Base-by-base conservation (phyloP, 257 asterid species). In the Linderniella brevidens region DNA sequence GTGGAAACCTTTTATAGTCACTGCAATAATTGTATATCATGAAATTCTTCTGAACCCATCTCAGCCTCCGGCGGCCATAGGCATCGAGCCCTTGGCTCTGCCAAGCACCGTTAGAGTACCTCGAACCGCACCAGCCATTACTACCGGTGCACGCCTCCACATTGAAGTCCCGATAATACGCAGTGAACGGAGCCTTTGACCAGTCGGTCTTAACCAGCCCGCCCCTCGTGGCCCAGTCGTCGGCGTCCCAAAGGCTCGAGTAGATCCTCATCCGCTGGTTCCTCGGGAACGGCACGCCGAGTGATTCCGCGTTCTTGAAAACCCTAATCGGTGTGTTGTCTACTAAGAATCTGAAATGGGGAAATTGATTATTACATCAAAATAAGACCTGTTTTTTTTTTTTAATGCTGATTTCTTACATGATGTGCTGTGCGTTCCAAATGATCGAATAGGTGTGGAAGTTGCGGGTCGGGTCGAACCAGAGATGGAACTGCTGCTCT, bases 401-500 rank as follows among this genome's bases (percentile, higher is more conserved):
- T n/a, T n/a, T n/a, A n/a, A n/a, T n/a, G 19, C 36, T 25, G 8
- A 13, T 8, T 44, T 40, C 83, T 66, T 74, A 77, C 93, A 75
- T 82, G 12, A 72, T 57, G 2, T 70, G 87, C 63, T 71, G 32
- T 1, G 50, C 61, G 61, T 85, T 85, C 95, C 93, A 78, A 1
- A 76, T 53, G 55, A 85, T 56, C 35, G 54, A 56, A 64, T 85
- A 85, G 13, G 61, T 53, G 54, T 85, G 95, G 48, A 73, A 80
- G 54, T 85, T 82, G 42, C 70, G 71, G 0, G 80, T 13, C 0
- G 87, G 95, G 53, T 85, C 92, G 55, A 85, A 85, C 95, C 95
- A 85, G 0, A 80, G 82, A 35, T 13, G 46, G 5, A 37, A 12
- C 49, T 85, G 65, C 55, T 80, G 79, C 36, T 85, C 92, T 62